phyloP scores from a whole-genome alignment of 805 yeast genomes.

The Zygotorulaspora sp. region DNA sequence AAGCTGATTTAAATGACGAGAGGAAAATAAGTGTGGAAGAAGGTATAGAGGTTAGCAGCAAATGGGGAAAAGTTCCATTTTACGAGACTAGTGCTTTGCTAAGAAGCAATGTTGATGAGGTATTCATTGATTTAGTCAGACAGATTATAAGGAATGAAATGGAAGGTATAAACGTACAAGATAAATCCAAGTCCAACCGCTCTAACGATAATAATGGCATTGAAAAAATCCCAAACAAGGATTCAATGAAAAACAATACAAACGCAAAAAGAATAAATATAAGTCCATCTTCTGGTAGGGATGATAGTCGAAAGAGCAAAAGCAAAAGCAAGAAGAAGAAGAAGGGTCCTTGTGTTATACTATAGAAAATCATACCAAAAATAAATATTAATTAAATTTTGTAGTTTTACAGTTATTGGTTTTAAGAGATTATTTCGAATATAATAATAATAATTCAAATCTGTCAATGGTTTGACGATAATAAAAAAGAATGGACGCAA shows the following conservation, averaged over 20 bases:
- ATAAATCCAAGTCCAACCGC: conserved; percentile 1
- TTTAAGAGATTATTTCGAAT: no score
- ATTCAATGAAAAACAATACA: conserved; percentile 1
- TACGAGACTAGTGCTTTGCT: conserved; percentile 93
- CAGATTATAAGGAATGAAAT: conserved; percentile 55
- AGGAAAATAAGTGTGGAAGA: conserved; percentile 74
- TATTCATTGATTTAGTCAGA: conserved; percentile 81
- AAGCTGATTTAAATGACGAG: conserved; percentile 75
- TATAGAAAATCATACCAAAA: conserved; percentile 7
- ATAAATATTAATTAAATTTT: background rate
- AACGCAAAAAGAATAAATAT: conserved; percentile 1
- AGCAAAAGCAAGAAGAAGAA: conserved; percentile 22
- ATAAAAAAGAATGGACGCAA: conserved; percentile 50
- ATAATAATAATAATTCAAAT: no score
- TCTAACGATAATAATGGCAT: background rate
- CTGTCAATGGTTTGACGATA: background rate
- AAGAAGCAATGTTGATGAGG: conserved; percentile 84
- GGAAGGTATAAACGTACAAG: conserved; percentile 16
- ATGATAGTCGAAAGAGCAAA: conserved; percentile 2
- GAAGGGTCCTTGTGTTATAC: conserved; percentile 17
- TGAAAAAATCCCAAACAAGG: background rate
- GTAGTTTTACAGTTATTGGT: no score
- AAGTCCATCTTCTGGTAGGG: background rate
- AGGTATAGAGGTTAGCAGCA: conserved; percentile 76
- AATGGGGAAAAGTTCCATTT: conserved; percentile 87